These are phyloP conservation scores for Leccinum variicolor DNA, from an alignment of 768 basidiomycete species.

Conservation along the genomic window DNA sequence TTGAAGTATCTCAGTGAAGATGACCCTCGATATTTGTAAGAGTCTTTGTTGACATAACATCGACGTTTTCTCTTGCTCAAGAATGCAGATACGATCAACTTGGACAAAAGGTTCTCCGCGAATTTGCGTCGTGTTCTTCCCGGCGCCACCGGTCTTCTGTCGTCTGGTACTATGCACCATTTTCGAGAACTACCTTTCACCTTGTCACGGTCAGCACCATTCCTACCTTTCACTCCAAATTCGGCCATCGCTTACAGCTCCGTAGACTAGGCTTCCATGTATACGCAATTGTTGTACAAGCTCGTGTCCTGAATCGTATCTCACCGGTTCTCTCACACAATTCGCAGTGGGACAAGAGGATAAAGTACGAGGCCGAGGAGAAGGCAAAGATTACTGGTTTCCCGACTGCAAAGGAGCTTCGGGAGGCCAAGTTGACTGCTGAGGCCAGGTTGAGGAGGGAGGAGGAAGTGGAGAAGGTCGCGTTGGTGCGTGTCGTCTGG, in stretches of 20 bases:
- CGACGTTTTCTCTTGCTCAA: constrained; percentile 24
- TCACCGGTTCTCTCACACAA: constrained; percentile 72
- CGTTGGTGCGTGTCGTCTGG: constrained; percentile 46
- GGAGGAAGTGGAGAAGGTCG: constrained; percentile 68
- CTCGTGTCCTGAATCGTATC: constrained; percentile 70
- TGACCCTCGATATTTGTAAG: constrained; percentile 37
- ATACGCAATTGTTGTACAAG: constrained; percentile 61
- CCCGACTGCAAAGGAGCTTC: constrained; percentile 76
- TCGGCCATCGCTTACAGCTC: no score
- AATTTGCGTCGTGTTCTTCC: constrained; percentile 38
- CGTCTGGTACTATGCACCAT: constrained; percentile 36
- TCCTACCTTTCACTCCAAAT: no score
- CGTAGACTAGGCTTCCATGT: no score
- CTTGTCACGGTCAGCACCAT: no score
- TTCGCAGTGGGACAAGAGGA: constrained; percentile 76
- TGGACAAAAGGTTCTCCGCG: constrained; percentile 81
- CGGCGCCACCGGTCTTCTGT: constrained; percentile 79
- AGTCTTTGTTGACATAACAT: neutral
- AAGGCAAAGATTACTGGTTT: constrained; percentile 70
- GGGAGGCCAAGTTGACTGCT: constrained; percentile 69
- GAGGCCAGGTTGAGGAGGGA: constrained; percentile 60
- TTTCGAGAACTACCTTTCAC: constrained; percentile 38
- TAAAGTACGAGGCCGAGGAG: constrained; percentile 78
- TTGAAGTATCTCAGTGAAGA: no score
- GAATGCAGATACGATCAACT: constrained; percentile 67